Evolutionary conservation across 192 early-diverging fungal species (phyloP).

Genomic region (Backusella mclennaniae): DNA sequence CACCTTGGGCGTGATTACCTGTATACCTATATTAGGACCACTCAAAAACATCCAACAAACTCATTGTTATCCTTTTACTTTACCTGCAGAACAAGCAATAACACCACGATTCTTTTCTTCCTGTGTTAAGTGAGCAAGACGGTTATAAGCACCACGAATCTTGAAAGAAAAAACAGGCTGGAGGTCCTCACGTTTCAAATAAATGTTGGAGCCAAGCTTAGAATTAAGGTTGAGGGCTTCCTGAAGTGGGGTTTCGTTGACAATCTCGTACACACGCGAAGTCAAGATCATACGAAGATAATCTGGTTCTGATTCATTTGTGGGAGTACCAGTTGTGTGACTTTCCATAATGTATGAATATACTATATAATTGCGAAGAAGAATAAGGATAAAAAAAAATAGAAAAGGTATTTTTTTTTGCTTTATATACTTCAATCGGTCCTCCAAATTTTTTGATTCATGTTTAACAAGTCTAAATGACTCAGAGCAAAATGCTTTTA

Average conservation of each 20-base stretch:
- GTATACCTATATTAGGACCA: slow-evolving; percentile 34
- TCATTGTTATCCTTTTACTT: not conserved
- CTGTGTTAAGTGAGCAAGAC: slow-evolving; percentile 75
- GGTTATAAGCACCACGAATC: slow-evolving; percentile 96
- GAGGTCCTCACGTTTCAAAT: slow-evolving; percentile 94
- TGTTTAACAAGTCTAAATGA: slow-evolving; percentile 6
- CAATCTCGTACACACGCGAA: slow-evolving; percentile 92
- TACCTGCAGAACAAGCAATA: slow-evolving; percentile 93
- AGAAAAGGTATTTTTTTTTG: not conserved
- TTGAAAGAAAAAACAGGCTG: slow-evolving; percentile 99
- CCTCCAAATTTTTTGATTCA: slow-evolving; percentile 1
- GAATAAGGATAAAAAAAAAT: not conserved
- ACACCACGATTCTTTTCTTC: slow-evolving; percentile 85
- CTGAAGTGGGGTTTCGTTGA: slow-evolving; percentile 87
- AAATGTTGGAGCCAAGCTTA: slow-evolving; percentile 67
- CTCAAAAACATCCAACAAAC: slow-evolving; percentile 64
- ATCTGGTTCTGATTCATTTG: slow-evolving; percentile 55
- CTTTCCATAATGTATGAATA: not conserved
- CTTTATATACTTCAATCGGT: not conserved
- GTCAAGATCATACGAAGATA: slow-evolving; percentile 94
- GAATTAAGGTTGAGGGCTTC: slow-evolving; percentile 79
- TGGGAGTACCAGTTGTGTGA: not conserved
- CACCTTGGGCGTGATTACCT: slow-evolving; percentile 97
- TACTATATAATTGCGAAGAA: not conserved
- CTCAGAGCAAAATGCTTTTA: not conserved